Base-by-base conservation (phyloP, 306 rosid genomes). In the Cucurbita moschata region DNA sequence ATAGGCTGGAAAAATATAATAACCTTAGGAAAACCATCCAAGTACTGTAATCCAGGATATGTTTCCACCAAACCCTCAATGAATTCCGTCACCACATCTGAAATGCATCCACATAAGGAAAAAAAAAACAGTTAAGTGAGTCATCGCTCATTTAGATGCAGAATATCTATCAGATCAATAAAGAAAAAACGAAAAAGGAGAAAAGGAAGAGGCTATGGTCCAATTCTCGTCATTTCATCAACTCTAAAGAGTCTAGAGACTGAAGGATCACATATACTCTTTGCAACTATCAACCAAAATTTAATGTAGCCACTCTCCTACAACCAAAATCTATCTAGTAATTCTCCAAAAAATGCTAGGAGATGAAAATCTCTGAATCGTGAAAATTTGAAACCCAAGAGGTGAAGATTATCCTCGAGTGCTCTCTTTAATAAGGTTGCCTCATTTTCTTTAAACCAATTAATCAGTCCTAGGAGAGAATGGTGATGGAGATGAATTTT, bases 21-120 rank as follows among this genome's bases (percentile, higher is more conserved):
- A 43, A 94, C 99, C 94, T 80, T 79, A 61, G 99, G 96, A 80
- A 89, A 94, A 66, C 99, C 99, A 84, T 94, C 92, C 63, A 94
- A 79, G 83, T 84, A 94, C 84, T 91, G 97, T 79, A 94, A 77
- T 58, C 90, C 85, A 80, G 99, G 92, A 73, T 89, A 91, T 0
- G 99, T 89, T 82, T 94, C 97, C 83, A 91, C 90, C 63, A 94
- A 91, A 72, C 99, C 99, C 77, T 94, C 97, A 47, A 94, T 91
- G 86, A 82, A 94, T 74, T 94, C 96, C 30, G 90, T 89, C 76
- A 91, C 99, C 64, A 89, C 97, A 84, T 88, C 99, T 91, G 73
- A 47, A 11, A 68, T 68, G 90, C 84, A 83, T 70, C 72, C 79
- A 83, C 6, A 79, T 75, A 62, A 75, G 7, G 7, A 13, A 0